Percentiles rank a stretch among this genome's conserved stretches.
phyloP scores from a whole-genome alignment of 2,329 filamentous ascomycete species.

The Escovopsis sp. region DNA sequence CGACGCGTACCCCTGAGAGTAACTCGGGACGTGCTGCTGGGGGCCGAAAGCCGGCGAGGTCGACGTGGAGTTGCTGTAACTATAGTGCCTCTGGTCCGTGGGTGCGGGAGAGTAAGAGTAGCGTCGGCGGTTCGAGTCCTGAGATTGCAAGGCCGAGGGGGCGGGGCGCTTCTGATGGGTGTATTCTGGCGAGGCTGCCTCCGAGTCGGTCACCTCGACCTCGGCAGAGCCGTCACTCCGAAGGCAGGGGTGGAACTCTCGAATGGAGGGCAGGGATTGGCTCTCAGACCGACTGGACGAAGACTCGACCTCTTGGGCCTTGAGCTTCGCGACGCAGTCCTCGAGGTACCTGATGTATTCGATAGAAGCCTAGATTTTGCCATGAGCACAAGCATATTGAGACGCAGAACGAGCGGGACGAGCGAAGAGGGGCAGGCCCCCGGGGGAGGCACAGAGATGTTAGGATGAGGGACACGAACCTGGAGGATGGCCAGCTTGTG shows the following conservation, averaged over 20 bases:
- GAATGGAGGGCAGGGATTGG: conserved; percentile 20
- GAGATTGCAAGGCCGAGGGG: conserved; percentile 30
- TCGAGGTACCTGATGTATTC: conserved; percentile 93
- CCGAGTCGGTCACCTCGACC: conserved; percentile 48
- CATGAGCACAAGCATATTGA: not conserved
- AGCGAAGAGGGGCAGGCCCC: too few relatives aligned
- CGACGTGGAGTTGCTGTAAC: conserved; percentile 33
- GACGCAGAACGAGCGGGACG: too few relatives aligned
- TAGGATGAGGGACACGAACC: conserved; percentile 33
- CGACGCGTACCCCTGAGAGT: conserved; percentile 21
- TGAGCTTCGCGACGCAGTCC: conserved; percentile 69
- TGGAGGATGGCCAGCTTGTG: conserved; percentile 93
- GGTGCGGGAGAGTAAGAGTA: conserved; percentile 40
- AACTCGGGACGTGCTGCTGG: conserved; percentile 15
- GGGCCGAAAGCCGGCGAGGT: conserved; percentile 45
- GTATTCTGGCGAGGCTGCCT: conserved; percentile 28
- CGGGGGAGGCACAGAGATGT: not conserved
- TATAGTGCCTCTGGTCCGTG: conserved; percentile 35
- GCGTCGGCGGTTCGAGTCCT: conserved; percentile 30
- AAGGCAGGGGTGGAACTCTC: conserved; percentile 26
- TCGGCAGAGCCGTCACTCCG: conserved; percentile 27
- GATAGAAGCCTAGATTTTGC: conserved; percentile 59
- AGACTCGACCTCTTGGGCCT: conserved; percentile 36
- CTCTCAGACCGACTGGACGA: conserved; percentile 14
- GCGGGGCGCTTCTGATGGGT: conserved; percentile 35